Percentiles rank a stretch among this genome's conserved stretches.
phyloP scores from a whole-genome alignment of 2,329 filamentous ascomycete species.

The Pseudogymnoascus sp. region DNA sequence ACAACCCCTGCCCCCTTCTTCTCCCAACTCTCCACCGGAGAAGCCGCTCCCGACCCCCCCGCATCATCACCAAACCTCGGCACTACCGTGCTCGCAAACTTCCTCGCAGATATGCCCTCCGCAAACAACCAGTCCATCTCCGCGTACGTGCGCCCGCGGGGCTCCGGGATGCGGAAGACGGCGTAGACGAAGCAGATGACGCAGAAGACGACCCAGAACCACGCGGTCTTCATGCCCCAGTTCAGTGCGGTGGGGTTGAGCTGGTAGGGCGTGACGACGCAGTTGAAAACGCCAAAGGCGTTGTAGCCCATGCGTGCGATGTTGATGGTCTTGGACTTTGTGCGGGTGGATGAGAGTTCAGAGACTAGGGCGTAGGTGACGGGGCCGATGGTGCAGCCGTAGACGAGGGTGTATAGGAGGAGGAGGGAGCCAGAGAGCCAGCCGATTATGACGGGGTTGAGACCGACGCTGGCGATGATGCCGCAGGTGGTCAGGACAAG shows the following conservation, averaged over 20 bases:
- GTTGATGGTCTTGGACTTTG: slow-evolving; percentile 21
- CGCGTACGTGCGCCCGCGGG: slow-evolving; percentile 68
- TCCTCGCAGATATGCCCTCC: slow-evolving; percentile 58
- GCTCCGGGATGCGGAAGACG: slow-evolving; percentile 71
- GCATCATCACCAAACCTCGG: not conserved
- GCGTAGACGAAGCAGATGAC: slow-evolving; percentile 75
- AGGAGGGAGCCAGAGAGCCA: slow-evolving; percentile 35
- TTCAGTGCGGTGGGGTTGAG: slow-evolving; percentile 34
- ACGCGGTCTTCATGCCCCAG: slow-evolving; percentile 25
- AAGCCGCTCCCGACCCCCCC: not conserved
- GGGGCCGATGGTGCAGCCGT: slow-evolving; percentile 39
- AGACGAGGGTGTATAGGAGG: slow-evolving; percentile 31
- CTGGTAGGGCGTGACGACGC: slow-evolving; percentile 26
- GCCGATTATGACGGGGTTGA: slow-evolving; percentile 29
- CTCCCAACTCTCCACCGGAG: not conserved
- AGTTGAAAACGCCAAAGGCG: slow-evolving; percentile 20
- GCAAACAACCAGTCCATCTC: slow-evolving; percentile 81
- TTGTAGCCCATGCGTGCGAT: slow-evolving; percentile 27
- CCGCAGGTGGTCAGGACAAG: slow-evolving; percentile 71
- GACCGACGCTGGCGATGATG: slow-evolving; percentile 41
- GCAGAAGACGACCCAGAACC: slow-evolving; percentile 54
- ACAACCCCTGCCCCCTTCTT: not conserved
- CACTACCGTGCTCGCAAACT: slow-evolving; percentile 46
- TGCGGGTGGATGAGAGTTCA: slow-evolving; percentile 1
- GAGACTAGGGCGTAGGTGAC: slow-evolving; percentile 26